Percentiles rank a stretch among this genome's conserved stretches.
phyloP scores from a whole-genome alignment of 2,329 filamentous ascomycete species.

The Talaromyces funiculosus region DNA sequence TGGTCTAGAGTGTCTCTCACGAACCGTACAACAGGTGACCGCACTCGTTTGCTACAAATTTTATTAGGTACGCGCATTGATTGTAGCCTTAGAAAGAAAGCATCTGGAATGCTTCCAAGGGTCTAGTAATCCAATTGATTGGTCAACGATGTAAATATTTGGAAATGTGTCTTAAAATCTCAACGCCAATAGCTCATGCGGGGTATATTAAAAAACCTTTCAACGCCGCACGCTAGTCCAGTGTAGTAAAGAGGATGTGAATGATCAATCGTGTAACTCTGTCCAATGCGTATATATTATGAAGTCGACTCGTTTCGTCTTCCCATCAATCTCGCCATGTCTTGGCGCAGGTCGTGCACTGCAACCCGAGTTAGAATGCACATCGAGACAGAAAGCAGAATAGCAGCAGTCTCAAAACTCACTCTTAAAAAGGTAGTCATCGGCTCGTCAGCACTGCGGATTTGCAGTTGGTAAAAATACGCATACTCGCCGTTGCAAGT shows the following conservation, averaged over 20 bases:
- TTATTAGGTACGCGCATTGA: background rate
- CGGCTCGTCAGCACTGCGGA: slow-evolving; percentile 94
- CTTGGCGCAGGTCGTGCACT: slow-evolving; percentile 44
- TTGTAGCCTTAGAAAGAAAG: background rate
- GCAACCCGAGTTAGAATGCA: background rate
- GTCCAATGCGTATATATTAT: background rate
- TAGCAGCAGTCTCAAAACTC: background rate
- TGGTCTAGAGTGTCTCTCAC: background rate
- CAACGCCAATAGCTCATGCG: slow-evolving; percentile 1
- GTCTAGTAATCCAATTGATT: background rate
- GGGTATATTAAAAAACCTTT: slow-evolving; percentile 6
- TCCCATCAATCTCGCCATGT: slow-evolving; percentile 45
- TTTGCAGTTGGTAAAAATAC: slow-evolving; percentile 95
- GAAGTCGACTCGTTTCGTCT: slow-evolving; percentile 14
- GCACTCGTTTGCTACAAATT: background rate
- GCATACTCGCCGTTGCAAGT: slow-evolving; percentile 77
- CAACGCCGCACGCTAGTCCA: slow-evolving; percentile 8
- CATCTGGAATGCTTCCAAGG: background rate
- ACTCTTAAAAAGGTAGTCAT: slow-evolving; percentile 97
- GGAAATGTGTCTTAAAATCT: background rate
- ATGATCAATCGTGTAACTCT: background rate
- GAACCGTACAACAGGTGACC: background rate
- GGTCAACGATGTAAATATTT: background rate
- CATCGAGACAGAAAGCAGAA: background rate
- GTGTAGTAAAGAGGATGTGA: background rate